Evolutionary conservation across 495 filamentous ascomycete genomes (phyloP), one percentile per base, ranked within the genome.

Genomic region (Lepraria neglecta): DNA sequence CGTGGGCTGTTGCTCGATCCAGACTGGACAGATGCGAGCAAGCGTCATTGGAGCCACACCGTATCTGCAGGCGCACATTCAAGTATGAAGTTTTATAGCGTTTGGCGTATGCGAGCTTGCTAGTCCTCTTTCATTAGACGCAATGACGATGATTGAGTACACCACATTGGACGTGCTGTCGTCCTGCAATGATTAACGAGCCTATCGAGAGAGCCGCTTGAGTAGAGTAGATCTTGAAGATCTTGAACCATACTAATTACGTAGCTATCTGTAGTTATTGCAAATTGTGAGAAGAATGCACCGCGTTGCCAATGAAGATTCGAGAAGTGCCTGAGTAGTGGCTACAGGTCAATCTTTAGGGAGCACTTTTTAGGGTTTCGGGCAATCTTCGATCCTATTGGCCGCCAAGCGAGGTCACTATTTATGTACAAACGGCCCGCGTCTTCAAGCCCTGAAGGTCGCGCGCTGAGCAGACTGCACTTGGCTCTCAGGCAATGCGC

Each of bases 401-500:
- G 24, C 24, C 35, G 35, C 35, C 35, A 38, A 38, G 35, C 35
- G 24, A 24, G 24, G 24, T 24, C 24, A 24, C 24, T n/a, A n/a
- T n/a, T 24, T 24, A 24, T 24, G 1, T 24, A 24, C 24, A 24
- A 24, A 24, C 24, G 24, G 24, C 24, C 24, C 35, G 35, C 35
- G 35, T 38, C 35, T 24, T 38, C 35, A 38, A 38, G 0, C 24
- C 24, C 24, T 24, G 24, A 2, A 38, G 30, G 28, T 54, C 42
- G 58, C 58, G 21, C 47, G 58, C 47, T 27, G 14, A 60, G 2
- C 30, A 40, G 11, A 45, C 4, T 40, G 9, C 28, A 52, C 14
- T 38, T 38, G 21, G 1, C 48, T 52, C 17, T 38, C 48, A 53
- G 24, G 51, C 38, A 67, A 67, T 67, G 62, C 67, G 42, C 67